Evolutionary conservation across 768 basidiomycete species (phyloP).

Genomic region (Tephrocybe sp.): DNA sequence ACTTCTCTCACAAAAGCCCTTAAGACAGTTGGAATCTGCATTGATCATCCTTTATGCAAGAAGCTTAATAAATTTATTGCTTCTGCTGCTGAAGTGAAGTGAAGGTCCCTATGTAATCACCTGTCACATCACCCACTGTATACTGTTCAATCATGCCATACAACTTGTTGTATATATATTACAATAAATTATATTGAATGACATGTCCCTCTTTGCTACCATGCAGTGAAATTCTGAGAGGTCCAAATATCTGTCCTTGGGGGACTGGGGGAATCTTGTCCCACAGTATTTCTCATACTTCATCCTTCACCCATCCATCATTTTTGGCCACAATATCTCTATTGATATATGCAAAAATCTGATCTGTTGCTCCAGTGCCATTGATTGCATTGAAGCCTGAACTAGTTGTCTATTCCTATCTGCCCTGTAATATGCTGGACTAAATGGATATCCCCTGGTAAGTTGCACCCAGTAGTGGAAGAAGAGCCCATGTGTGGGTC

Average conservation of each 20-base stretch:
- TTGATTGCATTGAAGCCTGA: conserved; percentile 31
- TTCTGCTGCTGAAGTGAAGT: conserved; percentile 15
- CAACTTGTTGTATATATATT: neutral
- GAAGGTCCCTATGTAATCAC: neutral
- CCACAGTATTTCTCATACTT: conserved; percentile 29
- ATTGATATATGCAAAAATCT: conserved; percentile 30
- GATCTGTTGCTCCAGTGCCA: conserved; percentile 29
- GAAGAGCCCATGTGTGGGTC: conserved; percentile 26
- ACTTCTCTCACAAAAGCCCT: conserved; percentile 51
- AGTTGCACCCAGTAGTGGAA: conserved; percentile 21
- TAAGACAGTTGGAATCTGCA: conserved; percentile 53
- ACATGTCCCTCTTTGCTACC: conserved; percentile 4
- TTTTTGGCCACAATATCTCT: conserved; percentile 31
- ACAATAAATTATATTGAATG: too few relatives aligned
- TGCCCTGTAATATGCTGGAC: conserved; percentile 29
- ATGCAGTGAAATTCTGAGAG: conserved; percentile 27
- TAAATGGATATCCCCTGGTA: conserved; percentile 26
- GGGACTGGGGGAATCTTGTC: conserved; percentile 29
- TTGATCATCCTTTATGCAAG: conserved; percentile 68
- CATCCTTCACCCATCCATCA: conserved; percentile 31
- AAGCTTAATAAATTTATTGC: conserved; percentile 59
- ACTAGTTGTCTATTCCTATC: conserved; percentile 34
- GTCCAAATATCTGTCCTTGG: conserved; percentile 27
- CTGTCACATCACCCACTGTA: neutral
- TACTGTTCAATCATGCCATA: too few relatives aligned